Evolutionary conservation across 805 yeast genomes (phyloP).

Genomic region (Cyberlindnera meyerae): DNA sequence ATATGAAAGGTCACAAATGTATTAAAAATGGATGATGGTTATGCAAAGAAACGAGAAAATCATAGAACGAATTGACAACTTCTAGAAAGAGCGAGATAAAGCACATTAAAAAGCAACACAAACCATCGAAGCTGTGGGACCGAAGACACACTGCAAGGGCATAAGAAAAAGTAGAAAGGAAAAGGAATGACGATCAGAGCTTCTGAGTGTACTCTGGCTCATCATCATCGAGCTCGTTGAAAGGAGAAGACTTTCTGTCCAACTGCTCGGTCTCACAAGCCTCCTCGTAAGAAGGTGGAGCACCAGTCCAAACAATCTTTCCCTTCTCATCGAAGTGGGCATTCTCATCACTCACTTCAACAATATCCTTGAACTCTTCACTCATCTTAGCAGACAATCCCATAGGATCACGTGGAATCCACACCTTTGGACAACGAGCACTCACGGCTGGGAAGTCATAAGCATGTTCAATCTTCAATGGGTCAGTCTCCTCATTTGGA

Average conservation of each 20-base stretch:
- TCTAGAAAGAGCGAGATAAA: no score
- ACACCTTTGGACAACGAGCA: constrained; percentile 66
- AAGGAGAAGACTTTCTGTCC: not conserved
- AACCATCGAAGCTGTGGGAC: no score
- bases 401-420: constrained; percentile 90
- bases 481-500: constrained; percentile 34
- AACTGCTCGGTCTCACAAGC: not conserved
- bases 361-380: constrained; percentile 46
- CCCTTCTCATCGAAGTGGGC: constrained; percentile 54
- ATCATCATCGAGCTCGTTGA: not conserved
- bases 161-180: no score
- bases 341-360: constrained; percentile 64
- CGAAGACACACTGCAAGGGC: no score
- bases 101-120: no score
- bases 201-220: not conserved
- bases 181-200: not conserved
- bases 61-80: no score
- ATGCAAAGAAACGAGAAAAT: no score
- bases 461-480: constrained; percentile 49
- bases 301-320: constrained; percentile 41
- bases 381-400: constrained; percentile 69
- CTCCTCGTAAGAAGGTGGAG: constrained; percentile 41
- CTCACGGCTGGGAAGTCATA: constrained; percentile 73
- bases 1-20: no score
- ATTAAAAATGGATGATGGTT: no score